Conservation (phyloP, 192 early-diverging fungal species). For the Umbelopsis isabellina region DNA sequence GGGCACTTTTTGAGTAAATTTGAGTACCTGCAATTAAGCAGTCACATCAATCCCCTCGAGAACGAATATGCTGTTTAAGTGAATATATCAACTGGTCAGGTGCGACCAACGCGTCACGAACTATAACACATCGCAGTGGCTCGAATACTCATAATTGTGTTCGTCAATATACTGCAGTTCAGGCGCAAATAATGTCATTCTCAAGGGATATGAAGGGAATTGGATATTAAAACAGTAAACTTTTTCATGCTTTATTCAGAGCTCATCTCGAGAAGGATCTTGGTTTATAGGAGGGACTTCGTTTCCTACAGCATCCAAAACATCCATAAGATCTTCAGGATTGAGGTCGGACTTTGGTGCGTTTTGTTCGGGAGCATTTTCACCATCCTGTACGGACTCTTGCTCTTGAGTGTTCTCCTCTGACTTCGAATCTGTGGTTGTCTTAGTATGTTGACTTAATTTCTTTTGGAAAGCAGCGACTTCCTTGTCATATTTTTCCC, state of each 20-base stretch:
- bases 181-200: too few species aligned
- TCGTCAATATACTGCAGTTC: too few species aligned
- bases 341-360: too few species aligned
- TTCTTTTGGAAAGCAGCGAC: constrained; percentile 42
- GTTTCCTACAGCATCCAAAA: not conserved
- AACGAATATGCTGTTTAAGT: too few species aligned
- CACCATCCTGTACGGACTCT: not conserved
- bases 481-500: constrained; percentile 83
- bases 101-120: too few species aligned
- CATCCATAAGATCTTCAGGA: not conserved
- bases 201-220: too few species aligned
- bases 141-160: too few species aligned
- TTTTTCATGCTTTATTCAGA: constrained; percentile 1
- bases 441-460: not conserved
- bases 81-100: too few species aligned
- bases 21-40: not conserved
- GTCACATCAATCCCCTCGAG: not conserved
- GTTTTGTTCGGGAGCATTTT: not conserved
- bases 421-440: too few species aligned
- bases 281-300: not conserved
- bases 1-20: not conserved
- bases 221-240: not conserved
- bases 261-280: not conserved
- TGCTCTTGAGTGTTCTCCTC: not conserved
- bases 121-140: too few species aligned